Conservation (phyloP, 106 monocot genomes). For the Allium fistulosum region DNA sequence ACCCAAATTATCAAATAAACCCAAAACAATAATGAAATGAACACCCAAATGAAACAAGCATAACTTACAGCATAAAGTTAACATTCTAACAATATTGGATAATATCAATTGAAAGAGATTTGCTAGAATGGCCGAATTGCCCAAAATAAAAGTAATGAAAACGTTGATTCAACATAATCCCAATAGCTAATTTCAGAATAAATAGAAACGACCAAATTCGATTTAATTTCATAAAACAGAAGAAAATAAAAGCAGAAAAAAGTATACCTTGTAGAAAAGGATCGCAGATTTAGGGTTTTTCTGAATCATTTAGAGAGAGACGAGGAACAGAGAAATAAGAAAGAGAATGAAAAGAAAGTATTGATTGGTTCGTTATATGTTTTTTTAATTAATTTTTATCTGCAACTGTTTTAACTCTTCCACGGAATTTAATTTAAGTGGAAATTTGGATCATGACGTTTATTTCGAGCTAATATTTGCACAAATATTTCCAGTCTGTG, state of each 20-base stretch:
- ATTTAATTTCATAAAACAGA: neutral
- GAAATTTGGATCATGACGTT: too few relatives aligned
- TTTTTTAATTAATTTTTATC: neutral
- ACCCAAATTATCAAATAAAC: neutral
- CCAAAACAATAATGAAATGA: neutral
- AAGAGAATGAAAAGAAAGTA: neutral
- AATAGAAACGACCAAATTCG: neutral
- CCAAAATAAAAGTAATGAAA: too few relatives aligned
- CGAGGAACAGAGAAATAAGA: too few relatives aligned
- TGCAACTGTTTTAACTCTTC: too few relatives aligned
- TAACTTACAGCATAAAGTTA: too few relatives aligned
- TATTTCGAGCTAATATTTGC: too few relatives aligned
- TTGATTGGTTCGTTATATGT: neutral
- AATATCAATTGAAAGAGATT: too few relatives aligned
- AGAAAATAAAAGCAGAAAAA: neutral
- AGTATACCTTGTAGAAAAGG: neutral
- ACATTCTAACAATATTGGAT: too few relatives aligned
- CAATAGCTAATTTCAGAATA: neutral
- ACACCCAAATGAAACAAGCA: neutral
- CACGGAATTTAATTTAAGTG: too few relatives aligned
- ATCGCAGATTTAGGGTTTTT: slow-evolving; percentile 11
- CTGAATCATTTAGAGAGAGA: neutral
- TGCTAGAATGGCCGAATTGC: too few relatives aligned
- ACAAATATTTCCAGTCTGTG: too few relatives aligned
- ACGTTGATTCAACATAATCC: neutral